Percentiles rank a stretch among this genome's conserved stretches.
phyloP scores from a whole-genome alignment of 768 basidiomycete genomes.

The Phanerodontia chrysosporium region DNA sequence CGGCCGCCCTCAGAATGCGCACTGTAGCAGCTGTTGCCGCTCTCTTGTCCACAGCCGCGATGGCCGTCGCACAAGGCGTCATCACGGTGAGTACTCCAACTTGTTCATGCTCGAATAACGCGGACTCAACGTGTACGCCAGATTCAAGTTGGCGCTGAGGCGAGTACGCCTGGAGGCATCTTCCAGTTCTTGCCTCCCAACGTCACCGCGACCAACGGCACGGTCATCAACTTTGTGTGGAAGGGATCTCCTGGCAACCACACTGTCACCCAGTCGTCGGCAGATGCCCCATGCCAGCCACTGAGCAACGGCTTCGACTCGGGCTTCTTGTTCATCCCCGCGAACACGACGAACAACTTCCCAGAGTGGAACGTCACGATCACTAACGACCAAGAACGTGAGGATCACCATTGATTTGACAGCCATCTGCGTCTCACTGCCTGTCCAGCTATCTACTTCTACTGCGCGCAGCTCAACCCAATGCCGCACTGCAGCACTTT shows the following conservation, averaged over 20 bases:
- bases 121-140: conserved; percentile 1
- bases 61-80: conserved; percentile 16
- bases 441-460: conserved; percentile 51
- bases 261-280: conserved; percentile 48
- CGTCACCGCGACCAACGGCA: conserved; percentile 40
- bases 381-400: conserved; percentile 42
- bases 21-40: conserved; percentile 1
- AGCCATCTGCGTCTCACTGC: background rate
- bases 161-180: conserved; percentile 28
- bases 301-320: conserved; percentile 49
- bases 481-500: conserved; percentile 35
- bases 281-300: conserved; percentile 42
- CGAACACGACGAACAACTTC: conserved; percentile 17
- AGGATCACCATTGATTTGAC: conserved; percentile 16
- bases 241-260: conserved; percentile 50
- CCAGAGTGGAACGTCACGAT: conserved; percentile 51
- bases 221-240: conserved; percentile 47
- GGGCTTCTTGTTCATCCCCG: conserved; percentile 42
- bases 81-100: background rate
- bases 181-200: conserved; percentile 44
- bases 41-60: conserved; percentile 15
- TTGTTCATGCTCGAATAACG: background rate
- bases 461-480: conserved; percentile 46
- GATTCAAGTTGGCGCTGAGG: conserved; percentile 37
- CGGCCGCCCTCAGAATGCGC: background rate